A percentile compares a stretch with the other conserved stretches of the same genome.
phyloP scores from a whole-genome alignment of 345 rosid genomes.

The Murraya paniculata region DNA sequence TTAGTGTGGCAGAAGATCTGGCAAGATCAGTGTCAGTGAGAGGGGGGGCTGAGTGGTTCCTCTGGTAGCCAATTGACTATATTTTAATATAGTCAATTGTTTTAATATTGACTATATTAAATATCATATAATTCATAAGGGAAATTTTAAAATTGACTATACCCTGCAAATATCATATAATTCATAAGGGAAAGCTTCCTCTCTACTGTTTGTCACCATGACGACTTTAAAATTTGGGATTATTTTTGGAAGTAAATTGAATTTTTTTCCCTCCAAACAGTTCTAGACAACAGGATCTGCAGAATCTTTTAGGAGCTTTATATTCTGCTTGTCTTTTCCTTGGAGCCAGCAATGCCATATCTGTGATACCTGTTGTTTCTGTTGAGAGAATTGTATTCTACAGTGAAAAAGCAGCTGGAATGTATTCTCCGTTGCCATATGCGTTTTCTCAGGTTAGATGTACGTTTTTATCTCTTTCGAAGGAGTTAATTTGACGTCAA shows the following conservation, averaged over 20 bases:
- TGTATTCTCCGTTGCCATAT: constrained; percentile 57
- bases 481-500: neutral
- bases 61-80: constrained; percentile 39
- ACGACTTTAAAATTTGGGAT: neutral
- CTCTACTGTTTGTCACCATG: no score
- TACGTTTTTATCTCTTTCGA: neutral
- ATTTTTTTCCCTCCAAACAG: constrained; percentile 12
- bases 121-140: no score
- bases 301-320: constrained; percentile 46
- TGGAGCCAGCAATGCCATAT: constrained; percentile 45
- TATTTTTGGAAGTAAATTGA: neutral
- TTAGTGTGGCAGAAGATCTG: constrained; percentile 46
- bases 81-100: no score
- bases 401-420: constrained; percentile 58
- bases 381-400: constrained; percentile 61
- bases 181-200: no score
- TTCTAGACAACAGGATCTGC: constrained; percentile 34
- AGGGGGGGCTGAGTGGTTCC: constrained; percentile 45
- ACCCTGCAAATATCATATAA: no score
- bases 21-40: constrained; percentile 44
- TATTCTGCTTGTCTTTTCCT: constrained; percentile 41
- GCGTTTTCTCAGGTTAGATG: constrained; percentile 53
- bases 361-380: constrained; percentile 50
- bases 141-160: no score
- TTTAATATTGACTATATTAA: no score